These are phyloP conservation scores for Rhizopus delemar DNA, from an alignment of 371 early-diverging fungal species.

Conservation along the genomic window DNA sequence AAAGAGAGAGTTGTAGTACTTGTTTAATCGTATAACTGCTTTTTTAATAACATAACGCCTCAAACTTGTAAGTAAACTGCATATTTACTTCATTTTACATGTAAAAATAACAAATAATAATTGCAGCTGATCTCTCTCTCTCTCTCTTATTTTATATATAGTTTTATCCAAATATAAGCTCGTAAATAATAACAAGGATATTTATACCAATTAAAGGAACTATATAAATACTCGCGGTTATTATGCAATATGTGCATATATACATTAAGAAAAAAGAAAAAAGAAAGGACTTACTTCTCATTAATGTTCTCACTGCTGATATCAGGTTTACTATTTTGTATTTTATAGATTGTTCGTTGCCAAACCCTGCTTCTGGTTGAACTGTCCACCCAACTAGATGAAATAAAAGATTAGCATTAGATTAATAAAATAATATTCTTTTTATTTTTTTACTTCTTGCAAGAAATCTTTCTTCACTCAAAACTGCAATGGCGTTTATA, in stretches of 20 bases:
- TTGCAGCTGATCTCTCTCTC: no score
- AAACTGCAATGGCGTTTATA: conserved; percentile 89
- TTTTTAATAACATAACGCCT: conserved; percentile 36
- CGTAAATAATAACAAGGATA: conserved; percentile 81
- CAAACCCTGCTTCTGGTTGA: conserved; percentile 69
- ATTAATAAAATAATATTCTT: background rate
- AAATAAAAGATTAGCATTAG: conserved; percentile 6
- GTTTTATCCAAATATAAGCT: conserved; percentile 75
- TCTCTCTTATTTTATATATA: background rate
- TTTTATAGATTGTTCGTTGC: conserved; percentile 76
- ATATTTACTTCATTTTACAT: no score
- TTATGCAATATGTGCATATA: background rate
- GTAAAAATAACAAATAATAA: no score
- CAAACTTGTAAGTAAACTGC: conserved; percentile 76
- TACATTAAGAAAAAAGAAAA: background rate
- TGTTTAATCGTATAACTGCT: background rate
- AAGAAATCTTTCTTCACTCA: conserved; percentile 94
- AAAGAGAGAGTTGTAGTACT: background rate
- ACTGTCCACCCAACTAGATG: conserved; percentile 66
- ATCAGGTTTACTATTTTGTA: conserved; percentile 84
- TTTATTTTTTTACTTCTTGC: conserved; percentile 77
- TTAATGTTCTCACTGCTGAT: conserved; percentile 87
- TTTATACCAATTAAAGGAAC: conserved; percentile 87
- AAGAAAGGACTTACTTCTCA: conserved; percentile 72
- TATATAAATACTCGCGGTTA: conserved; percentile 23